Evolutionary conservation across 495 filamentous ascomycete genomes (phyloP).

Genomic region (Diplogelasinospora grovesii): DNA sequence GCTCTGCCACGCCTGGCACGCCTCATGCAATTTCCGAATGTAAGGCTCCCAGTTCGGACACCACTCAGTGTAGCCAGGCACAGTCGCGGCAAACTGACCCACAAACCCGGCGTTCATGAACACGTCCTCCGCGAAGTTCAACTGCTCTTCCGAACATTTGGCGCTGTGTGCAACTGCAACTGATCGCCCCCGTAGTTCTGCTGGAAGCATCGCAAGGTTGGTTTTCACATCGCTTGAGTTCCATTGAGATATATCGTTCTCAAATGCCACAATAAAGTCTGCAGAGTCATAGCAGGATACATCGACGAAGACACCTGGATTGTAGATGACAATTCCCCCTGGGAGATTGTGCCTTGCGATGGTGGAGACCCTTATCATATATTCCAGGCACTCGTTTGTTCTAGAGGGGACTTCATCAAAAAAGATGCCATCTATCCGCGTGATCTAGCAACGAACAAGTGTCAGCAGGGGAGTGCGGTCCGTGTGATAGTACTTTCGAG

Average conservation of each 20-base stretch:
- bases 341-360: not conserved
- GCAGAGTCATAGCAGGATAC: slow-evolving; percentile 13
- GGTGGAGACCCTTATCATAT: slow-evolving; percentile 8
- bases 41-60: slow-evolving; percentile 16
- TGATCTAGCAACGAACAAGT: too few species aligned
- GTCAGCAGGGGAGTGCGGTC: too few species aligned
- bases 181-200: slow-evolving; percentile 11
- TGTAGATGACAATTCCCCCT: slow-evolving; percentile 14
- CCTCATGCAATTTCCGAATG: not conserved
- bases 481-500: too few species aligned
- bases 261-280: slow-evolving; percentile 23
- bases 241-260: slow-evolving; percentile 18
- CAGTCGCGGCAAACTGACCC: slow-evolving; percentile 20
- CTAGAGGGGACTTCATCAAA: slow-evolving; percentile 16
- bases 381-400: slow-evolving; percentile 4
- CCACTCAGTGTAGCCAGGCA: slow-evolving; percentile 13
- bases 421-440: slow-evolving; percentile 16
- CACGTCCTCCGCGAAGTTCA: slow-evolving; percentile 9
- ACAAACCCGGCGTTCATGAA: slow-evolving; percentile 11
- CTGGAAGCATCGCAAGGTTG: slow-evolving; percentile 8
- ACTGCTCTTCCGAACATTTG: slow-evolving; percentile 2
- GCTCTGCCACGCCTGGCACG: not conserved
- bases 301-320: slow-evolving; percentile 22
- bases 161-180: slow-evolving; percentile 17
- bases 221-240: slow-evolving; percentile 9